Evolutionary conservation across 306 rosid species (phyloP).

Genomic region (Castanea sativa): DNA sequence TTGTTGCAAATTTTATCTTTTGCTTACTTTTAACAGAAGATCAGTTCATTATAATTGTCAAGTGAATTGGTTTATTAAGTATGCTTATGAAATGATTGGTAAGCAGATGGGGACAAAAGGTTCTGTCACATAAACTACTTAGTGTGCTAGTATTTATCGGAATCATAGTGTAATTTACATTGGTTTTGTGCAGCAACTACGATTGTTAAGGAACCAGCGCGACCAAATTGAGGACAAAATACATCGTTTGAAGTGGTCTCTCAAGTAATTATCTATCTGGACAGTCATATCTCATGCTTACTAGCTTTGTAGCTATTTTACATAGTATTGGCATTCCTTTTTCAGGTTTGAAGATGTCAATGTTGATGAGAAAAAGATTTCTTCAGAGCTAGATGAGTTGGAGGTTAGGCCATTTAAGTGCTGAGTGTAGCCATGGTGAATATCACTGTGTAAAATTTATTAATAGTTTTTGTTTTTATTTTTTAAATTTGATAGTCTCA

Average conservation of each 20-base stretch:
- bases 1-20: not conserved
- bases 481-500: constrained; percentile 43
- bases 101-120: not conserved
- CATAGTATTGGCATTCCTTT: constrained; percentile 5
- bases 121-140: not conserved
- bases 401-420: constrained; percentile 55
- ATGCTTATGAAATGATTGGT: not conserved
- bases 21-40: not conserved
- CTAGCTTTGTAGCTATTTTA: not conserved
- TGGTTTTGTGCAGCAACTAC: constrained; percentile 62
- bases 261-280: constrained; percentile 54
- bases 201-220: constrained; percentile 70
- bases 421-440: not conserved
- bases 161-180: constrained; percentile 9
- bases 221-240: constrained; percentile 82
- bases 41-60: not conserved
- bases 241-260: constrained; percentile 78
- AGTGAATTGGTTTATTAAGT: not conserved
- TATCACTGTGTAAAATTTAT: not conserved
- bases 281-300: constrained; percentile 2
- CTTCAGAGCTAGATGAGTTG: constrained; percentile 43
- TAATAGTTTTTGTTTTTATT: not conserved
- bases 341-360: constrained; percentile 65
- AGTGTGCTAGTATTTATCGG: not conserved
- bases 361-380: constrained; percentile 44